Percentiles rank a stretch among this genome's conserved stretches.
Conservation (phyloP, 2,329 filamentous ascomycete genomes). For the Pseudocercospora macadamiae region DNA sequence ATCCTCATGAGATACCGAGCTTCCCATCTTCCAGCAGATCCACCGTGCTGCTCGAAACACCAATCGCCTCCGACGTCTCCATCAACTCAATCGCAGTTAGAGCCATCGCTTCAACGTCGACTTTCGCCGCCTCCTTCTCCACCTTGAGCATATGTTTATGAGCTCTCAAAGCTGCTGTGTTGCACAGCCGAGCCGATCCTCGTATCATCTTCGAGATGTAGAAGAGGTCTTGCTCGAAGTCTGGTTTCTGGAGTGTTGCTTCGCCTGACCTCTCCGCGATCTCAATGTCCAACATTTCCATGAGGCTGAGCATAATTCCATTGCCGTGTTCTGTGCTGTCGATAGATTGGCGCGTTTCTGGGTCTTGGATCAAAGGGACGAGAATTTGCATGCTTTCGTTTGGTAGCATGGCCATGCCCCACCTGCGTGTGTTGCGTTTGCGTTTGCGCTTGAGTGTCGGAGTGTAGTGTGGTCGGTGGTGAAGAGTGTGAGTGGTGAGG, state of each 20-base stretch:
- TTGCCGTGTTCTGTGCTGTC: not conserved
- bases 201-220: too few species aligned
- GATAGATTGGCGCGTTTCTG: not conserved
- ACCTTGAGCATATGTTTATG: not conserved
- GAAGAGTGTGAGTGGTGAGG: too few species aligned
- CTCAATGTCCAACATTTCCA: not conserved
- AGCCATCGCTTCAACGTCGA: not conserved
- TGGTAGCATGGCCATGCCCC: not conserved
- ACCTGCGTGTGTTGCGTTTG: not conserved
- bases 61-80: not conserved
- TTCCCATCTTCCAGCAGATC: not conserved
- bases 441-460: too few species aligned
- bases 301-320: not conserved
- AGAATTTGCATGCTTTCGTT: not conserved
- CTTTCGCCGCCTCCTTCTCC: not conserved
- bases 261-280: too few species aligned
- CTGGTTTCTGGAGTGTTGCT: too few species aligned
- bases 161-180: not conserved
- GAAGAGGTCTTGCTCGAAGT: too few species aligned
- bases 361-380: not conserved
- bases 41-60: not conserved
- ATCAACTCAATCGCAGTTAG: not conserved
- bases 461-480: too few species aligned
- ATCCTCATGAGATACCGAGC: not conserved
- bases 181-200: not conserved